Conservation (phyloP, 2,329 filamentous ascomycete species). For the Chaetomium sp. region DNA sequence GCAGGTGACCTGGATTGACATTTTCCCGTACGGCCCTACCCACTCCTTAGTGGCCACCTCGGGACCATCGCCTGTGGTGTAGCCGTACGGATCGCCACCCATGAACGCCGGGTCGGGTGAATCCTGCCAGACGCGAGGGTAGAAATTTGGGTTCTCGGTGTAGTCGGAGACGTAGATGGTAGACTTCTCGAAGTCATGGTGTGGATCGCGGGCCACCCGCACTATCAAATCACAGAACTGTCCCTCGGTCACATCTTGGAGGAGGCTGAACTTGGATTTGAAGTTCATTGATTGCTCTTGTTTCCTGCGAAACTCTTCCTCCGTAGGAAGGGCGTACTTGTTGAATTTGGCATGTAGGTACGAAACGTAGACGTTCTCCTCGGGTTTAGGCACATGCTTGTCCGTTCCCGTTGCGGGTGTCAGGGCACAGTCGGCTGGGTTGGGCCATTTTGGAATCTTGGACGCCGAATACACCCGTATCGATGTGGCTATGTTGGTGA, state of each 20-base stretch:
- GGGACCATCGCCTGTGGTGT: slow-evolving; percentile 31
- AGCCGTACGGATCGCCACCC: slow-evolving; percentile 38
- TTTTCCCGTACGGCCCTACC: slow-evolving; percentile 67
- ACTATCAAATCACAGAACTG: slow-evolving; percentile 64
- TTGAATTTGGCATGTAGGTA: slow-evolving; percentile 40
- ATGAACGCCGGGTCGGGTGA: slow-evolving; percentile 28
- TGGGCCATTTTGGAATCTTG: slow-evolving; percentile 36
- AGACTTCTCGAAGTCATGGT: slow-evolving; percentile 37
- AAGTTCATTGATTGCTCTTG: slow-evolving; percentile 36
- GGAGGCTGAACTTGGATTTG: slow-evolving; percentile 53
- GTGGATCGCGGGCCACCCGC: slow-evolving; percentile 55
- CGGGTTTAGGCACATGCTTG: slow-evolving; percentile 19
- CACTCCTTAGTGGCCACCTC: slow-evolving; percentile 37
- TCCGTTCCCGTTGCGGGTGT: slow-evolving; percentile 6
- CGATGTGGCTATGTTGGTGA: slow-evolving; percentile 37
- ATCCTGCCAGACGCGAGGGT: slow-evolving; percentile 37
- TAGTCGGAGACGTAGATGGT: slow-evolving; percentile 78
- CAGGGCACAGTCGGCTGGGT: slow-evolving; percentile 32
- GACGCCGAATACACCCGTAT: slow-evolving; percentile 39
- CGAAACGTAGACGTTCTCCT: slow-evolving; percentile 41
- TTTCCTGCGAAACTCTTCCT: slow-evolving; percentile 37
- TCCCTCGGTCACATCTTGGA: slow-evolving; percentile 54
- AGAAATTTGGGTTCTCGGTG: slow-evolving; percentile 62
- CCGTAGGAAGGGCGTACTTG: slow-evolving; percentile 38
- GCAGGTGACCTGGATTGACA: slow-evolving; percentile 64